Conservation (phyloP, 2,329 filamentous ascomycete species). For the Dothidotthia symphoricarpi region DNA sequence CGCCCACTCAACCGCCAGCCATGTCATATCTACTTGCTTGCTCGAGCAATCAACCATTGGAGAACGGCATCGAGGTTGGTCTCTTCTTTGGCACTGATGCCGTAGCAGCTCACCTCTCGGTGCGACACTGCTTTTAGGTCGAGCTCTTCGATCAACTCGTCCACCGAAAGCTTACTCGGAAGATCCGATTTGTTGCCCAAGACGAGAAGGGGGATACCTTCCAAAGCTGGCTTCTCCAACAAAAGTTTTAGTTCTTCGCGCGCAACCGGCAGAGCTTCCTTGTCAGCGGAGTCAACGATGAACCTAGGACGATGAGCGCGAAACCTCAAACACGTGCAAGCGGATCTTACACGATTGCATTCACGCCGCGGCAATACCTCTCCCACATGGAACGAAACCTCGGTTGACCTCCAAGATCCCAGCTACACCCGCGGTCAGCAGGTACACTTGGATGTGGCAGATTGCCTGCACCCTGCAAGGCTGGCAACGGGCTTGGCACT, state of each 20-base stretch:
- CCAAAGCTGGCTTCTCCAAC: conserved; percentile 77
- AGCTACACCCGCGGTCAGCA: conserved; percentile 55
- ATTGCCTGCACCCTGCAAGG: conserved; percentile 32
- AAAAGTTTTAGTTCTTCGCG: conserved; percentile 90
- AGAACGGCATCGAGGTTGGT: conserved; percentile 97
- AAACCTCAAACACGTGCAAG: conserved; percentile 10
- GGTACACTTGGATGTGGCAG: conserved; percentile 28
- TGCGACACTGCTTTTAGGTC: conserved; percentile 85
- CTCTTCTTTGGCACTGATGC: conserved; percentile 97
- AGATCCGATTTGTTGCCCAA: conserved; percentile 97
- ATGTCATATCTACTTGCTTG: conserved; percentile 49
- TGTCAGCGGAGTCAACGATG: conserved; percentile 94
- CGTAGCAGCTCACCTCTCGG: conserved; percentile 96
- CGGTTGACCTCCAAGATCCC: conserved; percentile 96
- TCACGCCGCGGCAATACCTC: conserved; percentile 94
- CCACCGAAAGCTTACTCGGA: conserved; percentile 83
- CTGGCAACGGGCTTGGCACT: conserved; percentile 36
- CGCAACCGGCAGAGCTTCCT: conserved; percentile 74
- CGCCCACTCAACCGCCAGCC: conserved; percentile 8
- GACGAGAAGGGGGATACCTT: conserved; percentile 88
- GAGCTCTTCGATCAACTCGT: conserved; percentile 91
- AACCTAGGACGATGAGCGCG: conserved; percentile 57
- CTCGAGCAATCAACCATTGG: conserved; percentile 91
- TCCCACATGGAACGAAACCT: conserved; percentile 99
- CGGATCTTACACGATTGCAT: conserved; percentile 76